Conservation (phyloP, 2,329 filamentous ascomycete species). For the Fusarium albosuccineum region DNA sequence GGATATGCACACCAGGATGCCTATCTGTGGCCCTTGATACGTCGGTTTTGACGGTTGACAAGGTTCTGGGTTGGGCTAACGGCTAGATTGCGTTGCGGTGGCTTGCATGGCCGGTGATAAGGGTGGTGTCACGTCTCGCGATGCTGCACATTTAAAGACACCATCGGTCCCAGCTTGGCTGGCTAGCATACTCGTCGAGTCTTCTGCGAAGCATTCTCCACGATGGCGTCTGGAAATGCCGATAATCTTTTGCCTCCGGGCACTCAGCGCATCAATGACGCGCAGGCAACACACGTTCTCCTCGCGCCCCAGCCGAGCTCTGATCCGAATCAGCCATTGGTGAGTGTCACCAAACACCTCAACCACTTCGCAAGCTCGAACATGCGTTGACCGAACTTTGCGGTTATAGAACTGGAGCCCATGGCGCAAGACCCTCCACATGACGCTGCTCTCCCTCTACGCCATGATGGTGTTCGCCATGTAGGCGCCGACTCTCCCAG, state of each 20-base stretch:
- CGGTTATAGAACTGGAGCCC: conserved; percentile 33
- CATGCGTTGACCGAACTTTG: no score
- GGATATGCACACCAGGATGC: not conserved
- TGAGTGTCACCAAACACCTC: not conserved
- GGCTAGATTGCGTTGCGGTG: no score
- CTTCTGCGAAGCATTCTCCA: not conserved
- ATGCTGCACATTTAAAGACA: no score
- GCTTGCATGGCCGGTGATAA: no score
- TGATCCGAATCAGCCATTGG: conserved; percentile 37
- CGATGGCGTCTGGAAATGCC: not conserved
- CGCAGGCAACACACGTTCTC: conserved; percentile 24
- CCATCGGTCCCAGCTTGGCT: no score
- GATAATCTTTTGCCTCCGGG: conserved; percentile 25
- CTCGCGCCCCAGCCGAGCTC: conserved; percentile 36
- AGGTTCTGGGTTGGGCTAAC: no score
- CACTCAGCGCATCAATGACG: conserved; percentile 34
- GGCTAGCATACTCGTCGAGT: not conserved
- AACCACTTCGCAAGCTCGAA: not conserved
- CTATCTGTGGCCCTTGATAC: not conserved
- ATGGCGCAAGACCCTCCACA: conserved; percentile 26
- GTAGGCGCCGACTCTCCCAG: not conserved
- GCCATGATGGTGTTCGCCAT: conserved; percentile 39
- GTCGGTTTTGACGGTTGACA: no score
- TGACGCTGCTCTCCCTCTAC: conserved; percentile 28
- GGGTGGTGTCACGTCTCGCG: no score